Evolutionary conservation across 192 early-diverging fungal genomes (phyloP).

Genomic region (Phlyctochytrium planicorne): DNA sequence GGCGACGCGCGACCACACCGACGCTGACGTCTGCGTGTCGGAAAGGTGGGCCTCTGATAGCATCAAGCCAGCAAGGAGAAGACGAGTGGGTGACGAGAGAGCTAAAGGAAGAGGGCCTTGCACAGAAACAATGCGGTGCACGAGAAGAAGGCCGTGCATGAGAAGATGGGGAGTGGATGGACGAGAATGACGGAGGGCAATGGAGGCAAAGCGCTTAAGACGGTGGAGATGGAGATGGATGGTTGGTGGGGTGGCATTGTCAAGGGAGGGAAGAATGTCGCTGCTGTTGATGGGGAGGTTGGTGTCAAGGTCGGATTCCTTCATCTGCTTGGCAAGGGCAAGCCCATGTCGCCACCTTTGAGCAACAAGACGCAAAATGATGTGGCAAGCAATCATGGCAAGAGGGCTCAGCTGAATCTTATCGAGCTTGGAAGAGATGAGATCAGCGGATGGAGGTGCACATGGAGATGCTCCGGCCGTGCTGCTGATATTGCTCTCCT

Average conservation of each 20-base stretch:
- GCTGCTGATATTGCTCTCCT: too few relatives aligned
- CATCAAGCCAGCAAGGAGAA: neutral
- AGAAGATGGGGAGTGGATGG: neutral
- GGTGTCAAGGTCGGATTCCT: constrained; percentile 4
- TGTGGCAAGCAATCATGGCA: too few relatives aligned
- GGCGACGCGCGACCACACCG: neutral
- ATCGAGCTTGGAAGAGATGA: too few relatives aligned
- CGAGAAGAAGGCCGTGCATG: neutral
- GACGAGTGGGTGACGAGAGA: neutral
- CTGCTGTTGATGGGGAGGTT: neutral
- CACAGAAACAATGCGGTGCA: neutral
- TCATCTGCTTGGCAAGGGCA: too few relatives aligned
- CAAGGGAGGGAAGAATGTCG: neutral
- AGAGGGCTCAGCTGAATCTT: too few relatives aligned
- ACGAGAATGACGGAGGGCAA: neutral
- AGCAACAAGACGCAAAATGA: too few relatives aligned
- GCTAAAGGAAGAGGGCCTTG: neutral
- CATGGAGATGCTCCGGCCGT: too few relatives aligned
- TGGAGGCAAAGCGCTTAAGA: neutral
- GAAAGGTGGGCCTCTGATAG: neutral
- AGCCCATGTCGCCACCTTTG: too few relatives aligned
- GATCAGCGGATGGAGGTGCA: too few relatives aligned
- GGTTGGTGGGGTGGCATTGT: neutral
- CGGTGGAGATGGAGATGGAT: neutral
- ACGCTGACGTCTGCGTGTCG: neutral